Evolutionary conservation across 2,329 filamentous ascomycete genomes (phyloP).

Genomic region (Pseudocercospora musae): DNA sequence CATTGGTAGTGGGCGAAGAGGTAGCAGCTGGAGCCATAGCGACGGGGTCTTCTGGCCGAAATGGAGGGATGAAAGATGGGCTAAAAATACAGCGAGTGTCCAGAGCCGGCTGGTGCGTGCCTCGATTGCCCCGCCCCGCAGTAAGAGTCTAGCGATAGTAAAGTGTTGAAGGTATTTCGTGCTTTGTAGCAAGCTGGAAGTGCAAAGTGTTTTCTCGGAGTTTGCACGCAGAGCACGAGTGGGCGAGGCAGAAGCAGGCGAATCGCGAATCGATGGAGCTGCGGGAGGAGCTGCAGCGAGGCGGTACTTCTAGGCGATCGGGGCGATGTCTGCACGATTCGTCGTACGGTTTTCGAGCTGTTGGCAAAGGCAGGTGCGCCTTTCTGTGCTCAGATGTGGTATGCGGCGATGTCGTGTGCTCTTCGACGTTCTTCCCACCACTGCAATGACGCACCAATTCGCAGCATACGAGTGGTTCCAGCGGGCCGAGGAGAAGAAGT

Average conservation of each 20-base stretch:
- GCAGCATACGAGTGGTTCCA: background rate
- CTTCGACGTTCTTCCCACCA: background rate
- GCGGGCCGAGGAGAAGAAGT: slow-evolving; percentile 1
- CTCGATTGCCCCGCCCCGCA: background rate
- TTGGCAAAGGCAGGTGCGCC: background rate
- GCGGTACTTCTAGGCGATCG: background rate
- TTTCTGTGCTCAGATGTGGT: background rate
- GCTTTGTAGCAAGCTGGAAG: background rate
- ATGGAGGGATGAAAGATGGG: background rate
- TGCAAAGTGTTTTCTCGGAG: too few relatives aligned
- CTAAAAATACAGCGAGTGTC: background rate
- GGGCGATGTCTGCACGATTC: background rate
- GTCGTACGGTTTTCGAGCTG: background rate
- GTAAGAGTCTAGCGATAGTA: background rate
- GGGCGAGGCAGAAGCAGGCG: too few relatives aligned
- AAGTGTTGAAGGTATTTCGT: background rate
- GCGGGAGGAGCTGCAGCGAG: background rate
- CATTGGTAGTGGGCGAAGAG: slow-evolving; percentile 18
- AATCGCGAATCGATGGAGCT: background rate
- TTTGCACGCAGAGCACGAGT: too few relatives aligned
- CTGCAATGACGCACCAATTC: background rate
- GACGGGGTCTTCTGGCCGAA: background rate
- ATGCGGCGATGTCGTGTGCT: background rate
- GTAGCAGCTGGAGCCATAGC: slow-evolving; percentile 1
- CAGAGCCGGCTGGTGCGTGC: background rate